Conservation (phyloP, 2,329 filamentous ascomycete species). For the Monosporascus cannonballus region DNA sequence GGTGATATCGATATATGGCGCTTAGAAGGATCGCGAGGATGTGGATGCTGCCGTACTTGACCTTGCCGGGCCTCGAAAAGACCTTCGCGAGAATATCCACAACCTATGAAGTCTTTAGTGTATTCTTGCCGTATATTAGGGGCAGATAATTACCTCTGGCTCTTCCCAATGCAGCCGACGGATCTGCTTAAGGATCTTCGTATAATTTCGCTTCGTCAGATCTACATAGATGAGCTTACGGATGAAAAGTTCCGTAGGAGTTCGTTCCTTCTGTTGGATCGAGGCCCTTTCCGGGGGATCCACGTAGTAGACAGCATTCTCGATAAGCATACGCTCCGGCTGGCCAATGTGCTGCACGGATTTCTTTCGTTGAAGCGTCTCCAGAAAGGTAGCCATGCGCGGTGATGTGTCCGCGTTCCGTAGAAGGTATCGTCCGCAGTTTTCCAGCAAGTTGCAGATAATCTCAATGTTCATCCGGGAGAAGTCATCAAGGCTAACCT, state of each 20-base stretch:
- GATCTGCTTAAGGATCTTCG: conserved; percentile 89
- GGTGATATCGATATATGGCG: conserved; percentile 85
- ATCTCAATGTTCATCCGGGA: conserved; percentile 99
- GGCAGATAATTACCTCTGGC: conserved; percentile 51
- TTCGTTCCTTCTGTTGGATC: conserved; percentile 94
- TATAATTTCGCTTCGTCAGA: conserved; percentile 88
- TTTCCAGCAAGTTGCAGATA: conserved; percentile 91
- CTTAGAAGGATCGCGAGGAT: conserved; percentile 84
- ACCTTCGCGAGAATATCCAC: conserved; percentile 78
- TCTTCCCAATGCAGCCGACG: conserved; percentile 98
- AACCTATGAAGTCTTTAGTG: conserved; percentile 39
- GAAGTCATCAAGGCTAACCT: conserved; percentile 95
- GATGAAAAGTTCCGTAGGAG: conserved; percentile 86
- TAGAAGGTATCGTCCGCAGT: conserved; percentile 89
- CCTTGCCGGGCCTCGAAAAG: conserved; percentile 92
- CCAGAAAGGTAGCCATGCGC: conserved; percentile 87
- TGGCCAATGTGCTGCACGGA: conserved; percentile 90
- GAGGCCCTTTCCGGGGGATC: conserved; percentile 90
- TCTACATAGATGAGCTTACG: conserved; percentile 90
- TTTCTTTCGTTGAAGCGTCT: conserved; percentile 94
- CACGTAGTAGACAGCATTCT: conserved; percentile 97
- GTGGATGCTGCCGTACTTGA: conserved; percentile 96
- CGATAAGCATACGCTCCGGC: conserved; percentile 95
- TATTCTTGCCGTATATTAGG: neutral
- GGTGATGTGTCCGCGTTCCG: conserved; percentile 89